Evolutionary conservation across 768 basidiomycete species (phyloP), one percentile per base, ranked within the genome.

Genomic region (Serendipita vermifera): DNA sequence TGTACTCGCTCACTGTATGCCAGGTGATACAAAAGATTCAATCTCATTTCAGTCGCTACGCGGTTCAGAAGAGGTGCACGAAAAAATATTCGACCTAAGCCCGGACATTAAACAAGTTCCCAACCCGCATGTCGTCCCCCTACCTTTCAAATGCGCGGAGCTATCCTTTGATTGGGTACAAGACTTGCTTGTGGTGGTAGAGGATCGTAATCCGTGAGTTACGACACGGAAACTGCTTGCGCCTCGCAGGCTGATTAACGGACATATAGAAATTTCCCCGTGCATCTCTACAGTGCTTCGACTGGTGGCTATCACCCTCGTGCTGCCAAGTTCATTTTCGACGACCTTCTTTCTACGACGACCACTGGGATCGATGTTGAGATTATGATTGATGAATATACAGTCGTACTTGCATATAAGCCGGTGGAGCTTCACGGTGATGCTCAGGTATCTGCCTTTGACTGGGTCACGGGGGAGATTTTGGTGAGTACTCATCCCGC

Each of bases 231-330:
- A n/a, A n/a, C n/a, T n/a, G n/a, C 27, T 7, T 29, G 9, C 46
- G 26, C 17, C 15, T 51, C 9, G 5, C 29, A 11, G 17, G 15
- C 46, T 51, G 22, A 9, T 51, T n/a, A 51, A 9, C 11, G 9
- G 26, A 41, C 15, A 20, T n/a, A n/a, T 31, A 51, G 46, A 20
- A 31, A 51, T 31, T 51, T 27, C 17, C 24, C 46, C 9, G 46
- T 26, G 27, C 46, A 51, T 31, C 11, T 51, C n/a, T 7, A 27
- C 5, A 20, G 15, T n/a, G 32, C 32, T 9, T n/a, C n/a, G 22
- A 51, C 46, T 11, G 46, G 46, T n/a, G 46, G 32, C n/a, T 51
- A 51, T n/a, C 46, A 51, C 46, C 20, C 17, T 22, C 20, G 46
- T 22, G 46, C 46, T 7, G 9, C 20, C 29, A 11, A n/a, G 5